Conservation (phyloP, 2,329 filamentous ascomycete genomes). For the Penicillium sp. region DNA sequence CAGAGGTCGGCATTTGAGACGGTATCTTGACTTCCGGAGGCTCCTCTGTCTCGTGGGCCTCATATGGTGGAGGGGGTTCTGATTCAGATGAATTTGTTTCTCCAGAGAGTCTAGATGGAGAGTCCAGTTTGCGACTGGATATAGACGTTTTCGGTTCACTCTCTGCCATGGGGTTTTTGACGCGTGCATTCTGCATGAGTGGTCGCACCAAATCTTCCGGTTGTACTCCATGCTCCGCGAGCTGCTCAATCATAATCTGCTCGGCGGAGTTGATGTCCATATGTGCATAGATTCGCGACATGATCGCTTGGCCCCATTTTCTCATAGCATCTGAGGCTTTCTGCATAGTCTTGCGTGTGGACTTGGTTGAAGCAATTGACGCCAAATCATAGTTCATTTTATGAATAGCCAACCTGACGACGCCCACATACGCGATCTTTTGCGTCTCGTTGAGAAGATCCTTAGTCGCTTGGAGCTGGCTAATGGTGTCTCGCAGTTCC, state of each 20-base stretch:
- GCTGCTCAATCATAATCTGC: conserved; percentile 98
- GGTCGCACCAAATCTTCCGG: conserved; percentile 78
- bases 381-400: conserved; percentile 70
- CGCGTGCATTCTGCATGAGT: conserved; percentile 85
- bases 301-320: conserved; percentile 99
- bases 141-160: conserved; percentile 38
- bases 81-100: conserved; percentile 47
- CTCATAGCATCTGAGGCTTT: conserved; percentile 71
- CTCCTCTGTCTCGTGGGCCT: conserved; percentile 63
- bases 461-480: conserved; percentile 94
- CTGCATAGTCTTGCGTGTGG: conserved; percentile 67
- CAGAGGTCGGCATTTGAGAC: conserved; percentile 73
- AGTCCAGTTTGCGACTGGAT: conserved; percentile 27
- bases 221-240: conserved; percentile 85
- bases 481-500: conserved; percentile 76
- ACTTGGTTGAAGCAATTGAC: conserved; percentile 55
- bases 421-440: conserved; percentile 89
- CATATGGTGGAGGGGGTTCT: conserved; percentile 52
- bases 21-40: conserved; percentile 76
- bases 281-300: conserved; percentile 87
- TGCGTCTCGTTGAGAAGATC: conserved; percentile 92
- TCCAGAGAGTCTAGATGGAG: conserved; percentile 33
- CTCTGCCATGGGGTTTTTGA: conserved; percentile 84
- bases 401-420: conserved; percentile 76
- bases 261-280: conserved; percentile 90